Base-by-base conservation (phyloP, 1,284 basidiomycete species). In the Cutaneotrichosporon sp. region DNA sequence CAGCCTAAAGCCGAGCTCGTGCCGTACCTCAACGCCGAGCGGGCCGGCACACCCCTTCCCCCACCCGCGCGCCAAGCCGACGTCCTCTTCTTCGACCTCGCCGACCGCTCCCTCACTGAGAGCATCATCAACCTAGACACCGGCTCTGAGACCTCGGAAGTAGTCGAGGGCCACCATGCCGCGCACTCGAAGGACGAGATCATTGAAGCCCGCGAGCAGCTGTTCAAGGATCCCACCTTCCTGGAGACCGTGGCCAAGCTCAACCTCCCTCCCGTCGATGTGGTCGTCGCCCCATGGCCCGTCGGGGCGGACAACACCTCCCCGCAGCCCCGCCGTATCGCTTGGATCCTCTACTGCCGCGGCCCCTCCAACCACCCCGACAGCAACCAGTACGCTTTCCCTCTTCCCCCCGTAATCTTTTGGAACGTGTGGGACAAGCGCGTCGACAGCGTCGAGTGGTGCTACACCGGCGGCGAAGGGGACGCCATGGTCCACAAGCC, bases 361-460 rank as follows among this genome's bases (percentile, higher is more conserved):
- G 56, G 46, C 13, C 56, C 56, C 7, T 34, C 42, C 30, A 47
- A 49, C 46, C 56, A 58, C 56, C 56, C 56, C 16, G 56, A 58
- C n/a, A 32, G 26, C 18, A 58, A 58, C 56, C 42, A 58, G 30
- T 58, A 58, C 56, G 56, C 56, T 9, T 58, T 49, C 56, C 56
- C 56, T 4, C 56, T 58, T 42, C 16, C 56, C 2, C 40, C 46
- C 46, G 46, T 58, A 4, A 5, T 58, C 16, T 47, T 58, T 30
- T 49, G 46, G 42, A 31, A 58, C 26, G n/a, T 58, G 8, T 58
- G 56, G 56, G 56, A 58, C 16, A 16, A 32, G 30, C 14, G n/a
- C 18, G 56, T 58, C 42, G 40, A 46, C 30, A 26, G 11, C 11
- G 56, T 58, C 18, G 22, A 49, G 30, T 58, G 46, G 42, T 58